Evolutionary conservation across 139 green algal species (phyloP), one percentile per base, ranked within the genome.

Genomic region (Chlamydomonas incerta): DNA sequence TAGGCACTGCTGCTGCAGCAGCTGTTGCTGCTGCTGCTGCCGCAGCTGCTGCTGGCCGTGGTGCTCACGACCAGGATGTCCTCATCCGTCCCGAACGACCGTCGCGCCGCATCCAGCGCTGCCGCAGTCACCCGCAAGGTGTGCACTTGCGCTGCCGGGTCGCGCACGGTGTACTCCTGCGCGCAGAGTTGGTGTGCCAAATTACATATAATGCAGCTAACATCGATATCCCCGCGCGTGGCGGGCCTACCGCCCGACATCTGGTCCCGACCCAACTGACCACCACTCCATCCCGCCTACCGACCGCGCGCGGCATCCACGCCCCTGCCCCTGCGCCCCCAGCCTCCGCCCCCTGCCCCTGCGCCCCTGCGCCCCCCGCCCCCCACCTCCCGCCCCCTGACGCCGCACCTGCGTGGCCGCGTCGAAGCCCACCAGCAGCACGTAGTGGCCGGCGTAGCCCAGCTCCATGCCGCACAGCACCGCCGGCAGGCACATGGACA

Each of bases 41-140:
- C 41, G 41, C 41, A 5, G 5, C 41, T 8, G 41, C 5, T 8
- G 41, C 41, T 8, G 41, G 17, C 33, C 4, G n/a, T 55, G 41
- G 41, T 34, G 73, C 73, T 34, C 31, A 79, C 80, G 34, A 86
- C 68, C 68, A 86, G 80, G 33, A 86, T 71, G 80, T 86, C 80
- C 29, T 86, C 80, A 23, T 86, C 80, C 31, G 89, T 92, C 8
- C 89, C 89, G 41, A 92, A 92, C 15, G 89, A 86, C n/a, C 72
- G 37, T 46, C 89, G 86, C 28, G 89, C 89, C 28, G 35, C 37
- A 31, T 92, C 89, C 52, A 92, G 67, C 28, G 82, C 82, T 5
- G 62, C 31, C 0, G 76, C 57, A 6, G 58, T 57, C 6, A 92
- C 65, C 14, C 86, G 72, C 58, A 88, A 55, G 24, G 85, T 55